Conservation (phyloP, 2,329 filamentous ascomycete species). For the Coniochaeta sp. region DNA sequence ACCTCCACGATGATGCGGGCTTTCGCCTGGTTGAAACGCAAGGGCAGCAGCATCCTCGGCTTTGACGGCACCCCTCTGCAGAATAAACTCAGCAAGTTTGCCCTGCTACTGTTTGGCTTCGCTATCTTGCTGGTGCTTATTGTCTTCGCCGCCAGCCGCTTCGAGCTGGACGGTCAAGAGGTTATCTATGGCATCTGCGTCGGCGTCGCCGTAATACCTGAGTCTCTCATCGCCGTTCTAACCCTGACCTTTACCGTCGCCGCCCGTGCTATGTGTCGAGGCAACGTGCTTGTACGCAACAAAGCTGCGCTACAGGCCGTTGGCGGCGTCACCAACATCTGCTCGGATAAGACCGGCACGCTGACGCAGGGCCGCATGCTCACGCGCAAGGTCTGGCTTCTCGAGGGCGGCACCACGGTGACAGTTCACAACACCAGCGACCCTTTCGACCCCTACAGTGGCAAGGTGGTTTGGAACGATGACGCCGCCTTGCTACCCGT, state of each 20-base stretch:
- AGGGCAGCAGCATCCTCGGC: constrained; percentile 23
- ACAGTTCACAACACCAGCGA: not conserved
- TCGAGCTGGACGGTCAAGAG: constrained; percentile 8
- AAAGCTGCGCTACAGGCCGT: not conserved
- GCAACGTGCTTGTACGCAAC: constrained; percentile 30
- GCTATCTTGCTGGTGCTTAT: constrained; percentile 33
- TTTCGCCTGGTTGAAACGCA: no score
- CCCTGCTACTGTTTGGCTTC: constrained; percentile 55
- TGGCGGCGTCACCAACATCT: constrained; percentile 36
- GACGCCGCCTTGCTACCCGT: no score
- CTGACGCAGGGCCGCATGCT: constrained; percentile 56
- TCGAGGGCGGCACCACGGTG: not conserved
- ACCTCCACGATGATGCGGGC: constrained; percentile 1
- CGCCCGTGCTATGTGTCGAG: constrained; percentile 32
- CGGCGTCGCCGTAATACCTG: constrained; percentile 54
- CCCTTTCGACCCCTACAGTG: constrained; percentile 4
- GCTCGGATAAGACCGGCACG: constrained; percentile 60
- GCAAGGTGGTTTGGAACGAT: constrained; percentile 2
- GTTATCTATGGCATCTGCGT: constrained; percentile 57
- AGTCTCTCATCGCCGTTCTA: constrained; percentile 55
- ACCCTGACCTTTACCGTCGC: constrained; percentile 61
- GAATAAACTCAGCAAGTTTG: constrained; percentile 59
- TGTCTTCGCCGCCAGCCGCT: constrained; percentile 31
- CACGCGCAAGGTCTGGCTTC: not conserved
- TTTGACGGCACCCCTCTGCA: constrained; percentile 57